These are phyloP conservation scores for Alternaria sp. DNA, from an alignment of 2,329 filamentous ascomycete genomes.

Conservation along the genomic window DNA sequence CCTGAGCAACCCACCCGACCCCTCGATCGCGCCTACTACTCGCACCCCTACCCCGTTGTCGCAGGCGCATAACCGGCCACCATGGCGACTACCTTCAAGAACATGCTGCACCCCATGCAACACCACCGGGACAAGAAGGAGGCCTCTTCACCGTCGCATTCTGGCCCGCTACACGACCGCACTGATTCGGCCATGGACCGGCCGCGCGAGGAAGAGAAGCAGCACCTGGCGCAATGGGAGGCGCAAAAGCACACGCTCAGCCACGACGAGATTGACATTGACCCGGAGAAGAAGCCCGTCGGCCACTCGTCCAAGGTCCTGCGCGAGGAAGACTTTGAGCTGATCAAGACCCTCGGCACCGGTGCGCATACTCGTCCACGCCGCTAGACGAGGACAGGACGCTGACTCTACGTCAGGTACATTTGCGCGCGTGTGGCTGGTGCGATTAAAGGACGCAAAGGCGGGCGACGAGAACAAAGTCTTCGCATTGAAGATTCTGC, in stretches of 20 bases:
- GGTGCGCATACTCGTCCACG: slow-evolving; percentile 55
- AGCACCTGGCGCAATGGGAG: slow-evolving; percentile 55
- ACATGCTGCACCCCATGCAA: slow-evolving; percentile 45
- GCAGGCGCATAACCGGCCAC: slow-evolving; percentile 17
- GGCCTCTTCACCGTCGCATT: slow-evolving; percentile 20
- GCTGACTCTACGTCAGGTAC: slow-evolving; percentile 62
- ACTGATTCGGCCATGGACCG: slow-evolving; percentile 45
- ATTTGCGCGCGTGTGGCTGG: slow-evolving; percentile 83
- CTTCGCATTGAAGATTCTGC: slow-evolving; percentile 82
- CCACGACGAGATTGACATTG: slow-evolving; percentile 51
- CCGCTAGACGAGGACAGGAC: background rate
- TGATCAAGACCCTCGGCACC: slow-evolving; percentile 78
- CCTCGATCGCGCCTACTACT: slow-evolving; percentile 11
- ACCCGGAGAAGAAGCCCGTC: slow-evolving; percentile 54
- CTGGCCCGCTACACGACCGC: slow-evolving; percentile 38
- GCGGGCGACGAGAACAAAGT: slow-evolving; percentile 67
- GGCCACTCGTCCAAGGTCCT: slow-evolving; percentile 56
- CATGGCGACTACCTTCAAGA: slow-evolving; percentile 49
- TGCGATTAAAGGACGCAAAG: slow-evolving; percentile 64
- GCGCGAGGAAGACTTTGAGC: slow-evolving; percentile 68
- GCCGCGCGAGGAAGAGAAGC: slow-evolving; percentile 57
- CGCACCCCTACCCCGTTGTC: slow-evolving; percentile 8
- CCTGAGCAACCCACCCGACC: slow-evolving; percentile 3
- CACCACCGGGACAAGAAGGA: slow-evolving; percentile 39
- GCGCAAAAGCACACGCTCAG: slow-evolving; percentile 53